A percentile compares a stretch with the other conserved stretches of the same genome.
These are phyloP conservation scores for Pyricularia pennisetigena DNA, from an alignment of 2,329 filamentous ascomycete genomes.

Conservation along the genomic window DNA sequence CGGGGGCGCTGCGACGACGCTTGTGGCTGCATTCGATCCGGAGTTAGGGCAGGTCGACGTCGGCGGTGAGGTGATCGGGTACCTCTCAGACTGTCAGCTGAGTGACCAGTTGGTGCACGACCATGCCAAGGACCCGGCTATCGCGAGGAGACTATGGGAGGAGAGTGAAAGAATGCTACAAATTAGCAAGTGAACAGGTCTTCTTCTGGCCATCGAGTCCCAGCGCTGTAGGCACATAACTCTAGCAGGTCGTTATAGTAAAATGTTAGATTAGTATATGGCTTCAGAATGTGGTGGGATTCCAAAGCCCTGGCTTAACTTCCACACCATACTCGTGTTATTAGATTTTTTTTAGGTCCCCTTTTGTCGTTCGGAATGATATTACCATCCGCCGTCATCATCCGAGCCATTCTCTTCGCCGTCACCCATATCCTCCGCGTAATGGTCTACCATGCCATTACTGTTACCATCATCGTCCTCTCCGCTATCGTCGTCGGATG, in stretches of 20 bases:
- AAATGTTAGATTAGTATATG: neutral
- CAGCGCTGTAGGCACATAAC: too few relatives aligned
- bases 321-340: neutral
- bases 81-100: slow-evolving; percentile 30
- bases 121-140: slow-evolving; percentile 22
- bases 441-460: neutral
- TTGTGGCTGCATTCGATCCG: slow-evolving; percentile 31
- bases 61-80: slow-evolving; percentile 21
- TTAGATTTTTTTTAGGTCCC: neutral
- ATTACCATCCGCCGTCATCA: neutral
- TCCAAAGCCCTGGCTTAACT: neutral
- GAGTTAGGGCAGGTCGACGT: slow-evolving; percentile 15
- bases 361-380: neutral
- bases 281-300: neutral
- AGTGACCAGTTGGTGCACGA: slow-evolving; percentile 14
- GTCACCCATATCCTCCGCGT: neutral
- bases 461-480: neutral
- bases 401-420: neutral
- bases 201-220: neutral
- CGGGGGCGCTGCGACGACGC: slow-evolving; percentile 26
- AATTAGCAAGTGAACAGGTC: neutral
- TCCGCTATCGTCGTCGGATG: neutral
- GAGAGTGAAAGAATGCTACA: slow-evolving; percentile 25
- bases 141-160: slow-evolving; percentile 32
- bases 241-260: neutral